Evolutionary conservation across 495 filamentous ascomycete species (phyloP).

Genomic region (Xylaria longipes): DNA sequence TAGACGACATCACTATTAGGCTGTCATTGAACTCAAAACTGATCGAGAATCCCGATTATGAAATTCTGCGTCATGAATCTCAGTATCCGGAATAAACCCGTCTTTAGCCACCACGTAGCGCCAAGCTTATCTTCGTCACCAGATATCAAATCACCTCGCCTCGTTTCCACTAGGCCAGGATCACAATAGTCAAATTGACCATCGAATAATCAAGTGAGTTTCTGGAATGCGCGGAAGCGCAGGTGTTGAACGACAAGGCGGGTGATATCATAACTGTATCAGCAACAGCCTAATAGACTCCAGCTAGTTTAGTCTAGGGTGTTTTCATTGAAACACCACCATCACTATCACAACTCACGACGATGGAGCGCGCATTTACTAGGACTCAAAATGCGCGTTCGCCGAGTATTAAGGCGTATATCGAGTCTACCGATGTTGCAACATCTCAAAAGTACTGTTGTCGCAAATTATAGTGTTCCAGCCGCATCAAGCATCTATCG

Average conservation of each 20-base stretch:
- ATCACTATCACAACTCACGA: not conserved
- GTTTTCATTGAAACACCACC: not conserved
- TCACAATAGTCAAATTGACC: not conserved
- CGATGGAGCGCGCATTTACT: not conserved
- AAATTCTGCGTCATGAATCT: conserved; percentile 8
- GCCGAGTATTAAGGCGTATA: not conserved
- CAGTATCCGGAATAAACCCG: not conserved
- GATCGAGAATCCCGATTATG: not conserved
- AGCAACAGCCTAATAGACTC: not conserved
- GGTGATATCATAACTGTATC: conserved; percentile 20
- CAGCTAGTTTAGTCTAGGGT: not conserved
- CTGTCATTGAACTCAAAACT: conserved; percentile 11
- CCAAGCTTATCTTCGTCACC: not conserved
- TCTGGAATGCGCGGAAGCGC: not conserved
- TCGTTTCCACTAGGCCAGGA: not conserved
- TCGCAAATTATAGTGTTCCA: not conserved
- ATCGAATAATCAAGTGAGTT: not conserved
- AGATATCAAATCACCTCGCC: not conserved
- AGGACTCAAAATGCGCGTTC: not conserved
- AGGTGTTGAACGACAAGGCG: not conserved
- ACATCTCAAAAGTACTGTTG: not conserved
- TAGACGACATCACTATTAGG: conserved; percentile 15
- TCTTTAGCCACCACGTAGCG: not conserved
- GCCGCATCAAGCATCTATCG: not conserved
- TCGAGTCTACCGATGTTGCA: not conserved